Evolutionary conservation across 1,284 basidiomycete species (phyloP).

Genomic region (Fomitopsis schrenkii): DNA sequence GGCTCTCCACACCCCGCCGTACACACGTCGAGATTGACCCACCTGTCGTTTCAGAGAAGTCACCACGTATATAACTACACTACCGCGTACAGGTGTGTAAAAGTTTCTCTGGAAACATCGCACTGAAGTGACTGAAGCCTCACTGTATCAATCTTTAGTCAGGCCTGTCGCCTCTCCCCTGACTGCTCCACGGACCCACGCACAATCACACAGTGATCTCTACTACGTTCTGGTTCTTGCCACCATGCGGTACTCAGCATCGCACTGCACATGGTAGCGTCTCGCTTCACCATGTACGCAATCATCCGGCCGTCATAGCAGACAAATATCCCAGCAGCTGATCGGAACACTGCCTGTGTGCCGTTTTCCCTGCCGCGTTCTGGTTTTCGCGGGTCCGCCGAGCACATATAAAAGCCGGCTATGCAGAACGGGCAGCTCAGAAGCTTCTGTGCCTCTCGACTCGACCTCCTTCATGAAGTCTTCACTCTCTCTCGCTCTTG

Average conservation of each 20-base stretch:
- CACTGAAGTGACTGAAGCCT: too few relatives aligned
- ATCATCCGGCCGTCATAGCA: not conserved
- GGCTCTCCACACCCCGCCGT: not conserved
- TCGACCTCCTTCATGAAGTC: conserved; percentile 7
- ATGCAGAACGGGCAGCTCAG: not conserved
- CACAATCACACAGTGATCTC: not conserved
- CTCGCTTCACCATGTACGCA: not conserved
- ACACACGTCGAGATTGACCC: too few relatives aligned
- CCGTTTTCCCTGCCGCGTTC: not conserved
- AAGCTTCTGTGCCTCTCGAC: not conserved
- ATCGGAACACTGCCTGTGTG: not conserved
- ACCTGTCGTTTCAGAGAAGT: too few relatives aligned
- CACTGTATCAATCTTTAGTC: too few relatives aligned
- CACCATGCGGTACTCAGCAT: not conserved
- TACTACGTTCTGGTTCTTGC: not conserved
- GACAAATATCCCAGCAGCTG: not conserved
- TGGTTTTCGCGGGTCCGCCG: not conserved
- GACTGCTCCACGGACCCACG: not conserved
- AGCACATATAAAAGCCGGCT: not conserved
- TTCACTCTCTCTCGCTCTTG: conserved; percentile 7
- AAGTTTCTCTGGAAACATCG: too few relatives aligned
- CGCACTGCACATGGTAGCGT: not conserved
- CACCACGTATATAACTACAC: too few relatives aligned
- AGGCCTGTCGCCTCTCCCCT: not conserved
- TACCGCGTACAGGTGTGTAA: too few relatives aligned